Evolutionary conservation across 352 stramenopile genomes (phyloP).

Genomic region (Phytopythium oedochilum): DNA sequence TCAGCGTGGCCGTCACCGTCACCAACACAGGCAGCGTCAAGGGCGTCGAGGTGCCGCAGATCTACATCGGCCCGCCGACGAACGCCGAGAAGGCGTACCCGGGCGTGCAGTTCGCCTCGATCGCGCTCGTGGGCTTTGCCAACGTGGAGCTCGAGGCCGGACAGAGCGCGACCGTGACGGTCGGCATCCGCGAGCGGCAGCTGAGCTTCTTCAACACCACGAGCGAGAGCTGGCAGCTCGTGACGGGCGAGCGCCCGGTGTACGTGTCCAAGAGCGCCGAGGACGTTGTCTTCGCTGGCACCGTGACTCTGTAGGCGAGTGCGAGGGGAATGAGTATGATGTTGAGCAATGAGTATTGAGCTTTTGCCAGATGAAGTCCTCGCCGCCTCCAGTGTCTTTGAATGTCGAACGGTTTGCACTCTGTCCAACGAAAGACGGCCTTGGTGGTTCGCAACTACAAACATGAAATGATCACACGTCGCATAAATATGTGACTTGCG

Average conservation of each 20-base stretch:
- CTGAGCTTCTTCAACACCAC: conserved; percentile 27
- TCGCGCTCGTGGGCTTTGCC: conserved; percentile 20
- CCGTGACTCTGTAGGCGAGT: conserved; percentile 14
- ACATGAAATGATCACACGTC: no score
- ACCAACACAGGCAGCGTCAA: conserved; percentile 21
- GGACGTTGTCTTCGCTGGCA: conserved; percentile 16
- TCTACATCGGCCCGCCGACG: conserved; percentile 20
- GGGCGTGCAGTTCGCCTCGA: conserved; percentile 20
- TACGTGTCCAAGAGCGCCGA: conserved; percentile 23
- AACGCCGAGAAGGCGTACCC: conserved; percentile 18
- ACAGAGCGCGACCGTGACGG: conserved; percentile 18
- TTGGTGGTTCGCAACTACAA: no score
- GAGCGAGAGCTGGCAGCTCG: conserved; percentile 17
- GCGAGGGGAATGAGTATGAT: no score
- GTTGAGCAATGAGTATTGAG: no score
- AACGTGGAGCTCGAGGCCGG: conserved; percentile 28
- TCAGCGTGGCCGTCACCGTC: conserved; percentile 21
- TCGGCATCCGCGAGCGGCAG: conserved; percentile 22
- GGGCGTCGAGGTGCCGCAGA: conserved; percentile 25
- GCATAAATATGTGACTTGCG: no score
- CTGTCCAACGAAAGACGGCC: no score
- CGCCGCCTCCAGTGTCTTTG: no score
- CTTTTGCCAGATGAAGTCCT: no score
- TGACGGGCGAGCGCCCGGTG: conserved; percentile 12
- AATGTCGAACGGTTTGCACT: no score